These are phyloP conservation scores for Pseudocercospora pini-densiflorae DNA, from an alignment of 2,329 filamentous ascomycete species.

Conservation along the genomic window DNA sequence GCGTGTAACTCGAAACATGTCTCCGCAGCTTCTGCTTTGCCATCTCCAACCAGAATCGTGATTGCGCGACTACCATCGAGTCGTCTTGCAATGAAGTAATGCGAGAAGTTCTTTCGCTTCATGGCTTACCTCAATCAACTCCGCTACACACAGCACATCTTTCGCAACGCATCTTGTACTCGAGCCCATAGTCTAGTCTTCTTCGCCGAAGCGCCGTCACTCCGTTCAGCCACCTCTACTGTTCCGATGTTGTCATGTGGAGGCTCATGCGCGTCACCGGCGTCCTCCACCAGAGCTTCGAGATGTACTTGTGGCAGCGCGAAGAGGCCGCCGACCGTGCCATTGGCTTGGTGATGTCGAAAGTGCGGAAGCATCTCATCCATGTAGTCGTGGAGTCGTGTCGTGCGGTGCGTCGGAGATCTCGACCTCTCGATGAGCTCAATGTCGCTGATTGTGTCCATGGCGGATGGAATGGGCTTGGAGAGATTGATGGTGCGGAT, in stretches of 20 bases:
- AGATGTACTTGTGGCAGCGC: background rate
- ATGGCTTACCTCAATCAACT: background rate
- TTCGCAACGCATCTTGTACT: too few relatives aligned
- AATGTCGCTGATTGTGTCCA: background rate
- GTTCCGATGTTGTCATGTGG: background rate
- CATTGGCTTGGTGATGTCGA: background rate
- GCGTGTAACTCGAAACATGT: too few relatives aligned
- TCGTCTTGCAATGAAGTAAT: too few relatives aligned
- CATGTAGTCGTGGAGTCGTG: background rate
- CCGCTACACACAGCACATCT: background rate
- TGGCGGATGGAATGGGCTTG: background rate
- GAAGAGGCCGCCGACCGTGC: background rate
- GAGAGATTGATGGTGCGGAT: background rate
- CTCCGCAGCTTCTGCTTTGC: too few relatives aligned
- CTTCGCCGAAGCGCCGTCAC: too few relatives aligned
- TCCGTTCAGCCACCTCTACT: too few relatives aligned
- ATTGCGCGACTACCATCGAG: too few relatives aligned
- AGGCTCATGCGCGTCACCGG: background rate
- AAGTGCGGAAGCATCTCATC: background rate
- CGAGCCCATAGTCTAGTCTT: too few relatives aligned
- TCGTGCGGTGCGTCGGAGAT: background rate
- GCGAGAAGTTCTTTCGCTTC: too few relatives aligned
- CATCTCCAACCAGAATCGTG: too few relatives aligned
- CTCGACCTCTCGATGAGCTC: background rate
- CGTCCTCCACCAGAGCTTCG: background rate